These are phyloP conservation scores for Phytophthora megakarya DNA, from an alignment of 352 stramenopile species.

Conservation along the genomic window DNA sequence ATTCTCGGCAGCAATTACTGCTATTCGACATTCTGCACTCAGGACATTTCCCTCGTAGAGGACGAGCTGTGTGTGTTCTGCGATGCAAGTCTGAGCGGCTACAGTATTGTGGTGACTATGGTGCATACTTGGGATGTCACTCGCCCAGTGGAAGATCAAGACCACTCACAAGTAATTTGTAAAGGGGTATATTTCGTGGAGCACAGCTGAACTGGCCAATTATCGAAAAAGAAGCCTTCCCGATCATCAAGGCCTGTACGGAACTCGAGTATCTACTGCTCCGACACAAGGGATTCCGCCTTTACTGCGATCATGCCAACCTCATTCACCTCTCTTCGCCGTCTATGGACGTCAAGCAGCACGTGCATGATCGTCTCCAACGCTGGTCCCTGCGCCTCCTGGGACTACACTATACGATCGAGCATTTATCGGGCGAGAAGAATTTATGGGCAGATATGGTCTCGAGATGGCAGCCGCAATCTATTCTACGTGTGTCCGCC, in stretches of 20 bases:
- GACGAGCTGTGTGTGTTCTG: conserved; percentile 5
- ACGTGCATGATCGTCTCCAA: conserved; percentile 18
- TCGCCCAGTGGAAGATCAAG: conserved; percentile 5
- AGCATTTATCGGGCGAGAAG: conserved; percentile 12
- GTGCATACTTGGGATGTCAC: not conserved
- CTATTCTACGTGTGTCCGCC: not conserved
- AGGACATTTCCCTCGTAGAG: too few relatives aligned
- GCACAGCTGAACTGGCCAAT: conserved; percentile 21
- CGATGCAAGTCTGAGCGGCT: not conserved
- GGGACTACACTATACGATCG: conserved; percentile 21
- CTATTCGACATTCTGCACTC: too few relatives aligned
- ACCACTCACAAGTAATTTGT: conserved; percentile 17
- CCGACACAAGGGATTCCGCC: conserved; percentile 13
- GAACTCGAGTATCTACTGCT: conserved; percentile 24
- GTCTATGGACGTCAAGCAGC: conserved; percentile 11
- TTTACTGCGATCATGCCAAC: conserved; percentile 35
- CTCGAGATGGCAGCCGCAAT: conserved; percentile 4
- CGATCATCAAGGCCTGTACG: conserved; percentile 16
- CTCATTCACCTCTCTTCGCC: conserved; percentile 30
- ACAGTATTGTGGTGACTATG: too few relatives aligned
- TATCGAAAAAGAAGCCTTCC: conserved; percentile 27
- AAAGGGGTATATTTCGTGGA: conserved; percentile 9
- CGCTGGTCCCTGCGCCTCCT: conserved; percentile 16
- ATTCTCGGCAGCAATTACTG: too few relatives aligned
- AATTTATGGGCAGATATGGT: conserved; percentile 13